Evolutionary conservation across 441 rosid species (phyloP), one percentile per base, ranked within the genome.

Genomic region (Theobroma grandiflorum): DNA sequence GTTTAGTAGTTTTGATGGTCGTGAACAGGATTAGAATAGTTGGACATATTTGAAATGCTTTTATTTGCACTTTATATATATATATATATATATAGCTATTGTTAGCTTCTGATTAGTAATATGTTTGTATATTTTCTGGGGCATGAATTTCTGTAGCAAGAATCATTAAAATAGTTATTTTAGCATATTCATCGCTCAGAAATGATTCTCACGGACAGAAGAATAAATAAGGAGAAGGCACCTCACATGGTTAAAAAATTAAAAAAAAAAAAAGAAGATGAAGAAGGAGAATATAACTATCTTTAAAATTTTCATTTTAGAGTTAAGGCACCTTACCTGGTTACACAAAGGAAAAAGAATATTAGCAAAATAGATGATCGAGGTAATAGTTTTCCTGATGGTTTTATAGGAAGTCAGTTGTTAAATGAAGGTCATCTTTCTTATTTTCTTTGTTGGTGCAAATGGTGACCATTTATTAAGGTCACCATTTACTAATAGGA

Each of bases 361-460:
- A 31, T 50, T 4, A 16, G 43, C 16, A 33, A 50, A 71, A 8
- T 50, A 50, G 59, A 9, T 33, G 43, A 71, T 49, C 22, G 9
- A 45, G 31, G 55, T 45, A 38, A 45, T 47, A 69, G 38, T 47
- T 11, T 47, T 68, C 49, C 16, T 71, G 58, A 67, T 71, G 35
- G 42, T 8, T 71, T 50, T 50, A 58, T 50, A 16, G 61, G 75
- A 50, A 50, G 43, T 11, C 11, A 16, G 47, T 50, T 61, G 50
- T 50, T 55, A 8, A 71, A 71, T 50, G 43, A 15, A 50, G 43
- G 43, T 50, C 4, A 35, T 35, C 7, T 31, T 49, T 71, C 72
- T 20, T 42, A 42, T 45, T 43, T 70, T 50, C 26, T 69, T 16
- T 71, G 16, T 50, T 50, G 61, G 75, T 57, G 31, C 59, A 71